Evolutionary conservation across 805 yeast genomes (phyloP), one percentile per base, ranked within the genome.

Genomic region (Barnettozyma sucrosica): DNA sequence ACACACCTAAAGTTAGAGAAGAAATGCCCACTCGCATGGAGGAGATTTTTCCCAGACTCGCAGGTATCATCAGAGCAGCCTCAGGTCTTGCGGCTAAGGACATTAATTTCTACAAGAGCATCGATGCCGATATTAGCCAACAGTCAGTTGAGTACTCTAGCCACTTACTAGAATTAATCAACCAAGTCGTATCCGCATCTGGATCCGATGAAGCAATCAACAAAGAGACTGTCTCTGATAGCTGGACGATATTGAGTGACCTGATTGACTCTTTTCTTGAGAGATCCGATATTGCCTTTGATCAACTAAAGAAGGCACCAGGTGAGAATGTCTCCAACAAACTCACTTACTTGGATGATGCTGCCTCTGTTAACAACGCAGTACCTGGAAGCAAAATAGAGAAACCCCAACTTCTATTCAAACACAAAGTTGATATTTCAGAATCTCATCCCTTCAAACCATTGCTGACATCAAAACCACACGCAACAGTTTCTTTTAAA

Each of bases 391-490:
- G 54, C 51, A 66, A 71, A 39, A 64, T 79, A 19, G 65, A 61
- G 4, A 88, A 88, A 57, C 97, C 97, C 1, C 96, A 89, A 61
- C 47, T 70, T 3, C 55, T 65, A 7, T 92, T 92, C 64, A 61
- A 67, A 14, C 66, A 58, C 1, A 70, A 78, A 1, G 70, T 89
- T 7, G 89, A 89, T 60, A 89, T 89, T 61, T 67, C 81, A 4
- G 89, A 82, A 59, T 55, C 69, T 0, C 68, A 65, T 16, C 96
- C 97, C 0, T 93, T 92, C 68, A 78, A 69, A 56, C 98, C 99
- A 1, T 69, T 79, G 46, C 65, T 93, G 23, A 70, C 74, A 1
- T 54, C 69, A 1, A 93, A 93, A 62, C 98, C 97, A 0, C 74
- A 86, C 62, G 78, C 88, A 0, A 42, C 82, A 8, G 66, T 64